Percentiles rank a stretch among this genome's conserved stretches.
These are phyloP conservation scores for Chytriomyces sp. DNA, from an alignment of 192 early-diverging fungal species.

Conservation along the genomic window DNA sequence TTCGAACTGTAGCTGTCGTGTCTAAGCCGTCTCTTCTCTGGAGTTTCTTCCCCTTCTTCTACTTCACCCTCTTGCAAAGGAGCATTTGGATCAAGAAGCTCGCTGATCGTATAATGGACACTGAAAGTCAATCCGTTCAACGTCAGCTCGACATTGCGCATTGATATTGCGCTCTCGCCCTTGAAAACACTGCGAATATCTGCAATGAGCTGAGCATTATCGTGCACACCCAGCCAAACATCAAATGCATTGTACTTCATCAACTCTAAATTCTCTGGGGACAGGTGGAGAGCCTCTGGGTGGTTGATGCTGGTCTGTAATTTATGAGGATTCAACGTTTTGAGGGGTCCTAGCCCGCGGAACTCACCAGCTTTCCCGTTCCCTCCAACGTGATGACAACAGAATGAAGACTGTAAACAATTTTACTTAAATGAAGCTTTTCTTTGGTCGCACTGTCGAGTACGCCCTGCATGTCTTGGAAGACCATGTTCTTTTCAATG, in stretches of 20 bases:
- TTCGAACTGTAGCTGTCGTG: neutral
- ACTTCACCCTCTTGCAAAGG: neutral
- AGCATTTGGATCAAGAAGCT: conserved; percentile 10
- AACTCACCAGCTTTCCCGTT: conserved; percentile 37
- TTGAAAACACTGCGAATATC: conserved; percentile 42
- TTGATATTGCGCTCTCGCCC: conserved; percentile 6
- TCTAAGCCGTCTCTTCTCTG: neutral
- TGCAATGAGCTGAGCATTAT: conserved; percentile 29
- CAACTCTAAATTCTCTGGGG: neutral
- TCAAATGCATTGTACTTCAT: conserved; percentile 44
- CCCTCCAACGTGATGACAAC: conserved; percentile 39
- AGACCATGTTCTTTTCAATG: conserved; percentile 51
- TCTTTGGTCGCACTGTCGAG: conserved; percentile 26
- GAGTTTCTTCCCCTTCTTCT: neutral
- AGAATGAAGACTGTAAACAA: conserved; percentile 9
- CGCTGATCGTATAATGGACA: conserved; percentile 37
- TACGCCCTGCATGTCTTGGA: conserved; percentile 40
- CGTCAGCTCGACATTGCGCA: conserved; percentile 33
- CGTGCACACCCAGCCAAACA: conserved; percentile 40
- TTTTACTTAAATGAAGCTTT: conserved; percentile 4
- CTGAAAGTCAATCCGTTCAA: conserved; percentile 17
- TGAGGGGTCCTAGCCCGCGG: no score
- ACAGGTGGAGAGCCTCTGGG: conserved; percentile 28
- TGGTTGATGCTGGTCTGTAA: conserved; percentile 39
- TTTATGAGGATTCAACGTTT: neutral